A percentile compares a stretch with the other conserved stretches of the same genome.
Evolutionary conservation across 1,139 yeast genomes (phyloP).

Genomic region (Yamadazyma oceani): DNA sequence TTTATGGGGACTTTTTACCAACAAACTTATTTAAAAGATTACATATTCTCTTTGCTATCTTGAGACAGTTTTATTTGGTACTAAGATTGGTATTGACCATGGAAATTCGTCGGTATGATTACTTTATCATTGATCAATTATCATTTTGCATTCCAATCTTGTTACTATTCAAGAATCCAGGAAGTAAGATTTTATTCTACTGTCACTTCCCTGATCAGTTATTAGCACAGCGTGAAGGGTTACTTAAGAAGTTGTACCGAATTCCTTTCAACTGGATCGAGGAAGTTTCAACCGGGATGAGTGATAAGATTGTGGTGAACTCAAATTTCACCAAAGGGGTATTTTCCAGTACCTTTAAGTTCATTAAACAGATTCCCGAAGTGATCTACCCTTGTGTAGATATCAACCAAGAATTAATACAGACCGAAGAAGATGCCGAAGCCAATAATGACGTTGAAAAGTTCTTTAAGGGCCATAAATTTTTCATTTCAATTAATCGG

Average conservation of each 20-base stretch:
- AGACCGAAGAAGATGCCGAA: slow-evolving; percentile 15
- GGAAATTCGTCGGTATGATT: slow-evolving; percentile 55
- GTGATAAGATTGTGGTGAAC: slow-evolving; percentile 85
- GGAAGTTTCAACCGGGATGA: slow-evolving; percentile 71
- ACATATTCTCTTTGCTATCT: slow-evolving; percentile 77
- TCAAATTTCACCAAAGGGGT: slow-evolving; percentile 77
- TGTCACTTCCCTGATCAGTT: slow-evolving; percentile 96
- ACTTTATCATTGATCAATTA: slow-evolving; percentile 83
- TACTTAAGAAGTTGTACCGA: slow-evolving; percentile 66
- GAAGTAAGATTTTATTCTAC: slow-evolving; percentile 65
- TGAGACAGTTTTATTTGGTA: slow-evolving; percentile 75
- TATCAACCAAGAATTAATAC: slow-evolving; percentile 18
- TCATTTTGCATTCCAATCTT: slow-evolving; percentile 82
- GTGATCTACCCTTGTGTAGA: slow-evolving; percentile 93
- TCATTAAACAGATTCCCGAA: slow-evolving; percentile 51
- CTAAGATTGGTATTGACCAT: slow-evolving; percentile 50
- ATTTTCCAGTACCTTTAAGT: slow-evolving; percentile 62
- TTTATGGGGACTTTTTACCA: slow-evolving; percentile 83
- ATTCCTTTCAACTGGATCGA: slow-evolving; percentile 81
- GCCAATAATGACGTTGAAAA: slow-evolving; percentile 32
- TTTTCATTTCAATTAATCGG: slow-evolving; percentile 77
- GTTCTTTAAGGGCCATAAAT: slow-evolving; percentile 37
- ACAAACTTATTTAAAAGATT: slow-evolving; percentile 63
- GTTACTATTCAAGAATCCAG: slow-evolving; percentile 45
- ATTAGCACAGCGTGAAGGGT: slow-evolving; percentile 58